A percentile compares a stretch with the other conserved stretches of the same genome.
phyloP scores from a whole-genome alignment of 2,329 filamentous ascomycete species.

The Xylariales sp. region DNA sequence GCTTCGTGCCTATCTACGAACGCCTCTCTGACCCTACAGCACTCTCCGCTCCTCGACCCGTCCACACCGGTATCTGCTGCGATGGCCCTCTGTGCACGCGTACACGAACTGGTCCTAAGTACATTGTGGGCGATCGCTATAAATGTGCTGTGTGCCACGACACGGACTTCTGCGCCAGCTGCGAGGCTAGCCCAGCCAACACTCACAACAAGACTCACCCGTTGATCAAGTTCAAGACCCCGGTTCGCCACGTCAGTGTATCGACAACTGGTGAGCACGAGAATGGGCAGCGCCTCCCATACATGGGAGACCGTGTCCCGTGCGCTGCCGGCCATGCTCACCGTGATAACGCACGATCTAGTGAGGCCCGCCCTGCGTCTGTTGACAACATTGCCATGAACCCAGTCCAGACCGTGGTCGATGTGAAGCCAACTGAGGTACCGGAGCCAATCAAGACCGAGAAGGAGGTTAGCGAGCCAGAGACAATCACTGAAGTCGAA shows the following conservation, averaged over 20 bases:
- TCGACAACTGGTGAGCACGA: slow-evolving; percentile 77
- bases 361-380: slow-evolving; percentile 46
- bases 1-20: slow-evolving; percentile 85
- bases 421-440: slow-evolving; percentile 60
- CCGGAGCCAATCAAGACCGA: slow-evolving; percentile 20
- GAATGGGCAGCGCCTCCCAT: slow-evolving; percentile 58
- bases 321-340: slow-evolving; percentile 8
- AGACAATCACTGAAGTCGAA: slow-evolving; percentile 11
- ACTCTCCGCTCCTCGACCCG: slow-evolving; percentile 35
- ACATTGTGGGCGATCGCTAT: slow-evolving; percentile 85
- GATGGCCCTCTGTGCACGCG: slow-evolving; percentile 83
- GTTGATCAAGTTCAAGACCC: slow-evolving; percentile 93
- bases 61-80: slow-evolving; percentile 86
- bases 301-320: slow-evolving; percentile 63
- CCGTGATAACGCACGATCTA: slow-evolving; percentile 41
- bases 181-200: slow-evolving; percentile 83
- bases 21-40: slow-evolving; percentile 45
- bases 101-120: slow-evolving; percentile 51
- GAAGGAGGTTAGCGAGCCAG: slow-evolving; percentile 11
- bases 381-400: slow-evolving; percentile 41
- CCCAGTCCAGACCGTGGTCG: slow-evolving; percentile 66
- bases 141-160: slow-evolving; percentile 97
- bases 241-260: slow-evolving; percentile 82
- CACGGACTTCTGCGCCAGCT: slow-evolving; percentile 89
- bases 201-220: slow-evolving; percentile 94